Evolutionary conservation across 345 rosid species (phyloP), one percentile per base, ranked within the genome.

Genomic region (Euclidium syriacum): DNA sequence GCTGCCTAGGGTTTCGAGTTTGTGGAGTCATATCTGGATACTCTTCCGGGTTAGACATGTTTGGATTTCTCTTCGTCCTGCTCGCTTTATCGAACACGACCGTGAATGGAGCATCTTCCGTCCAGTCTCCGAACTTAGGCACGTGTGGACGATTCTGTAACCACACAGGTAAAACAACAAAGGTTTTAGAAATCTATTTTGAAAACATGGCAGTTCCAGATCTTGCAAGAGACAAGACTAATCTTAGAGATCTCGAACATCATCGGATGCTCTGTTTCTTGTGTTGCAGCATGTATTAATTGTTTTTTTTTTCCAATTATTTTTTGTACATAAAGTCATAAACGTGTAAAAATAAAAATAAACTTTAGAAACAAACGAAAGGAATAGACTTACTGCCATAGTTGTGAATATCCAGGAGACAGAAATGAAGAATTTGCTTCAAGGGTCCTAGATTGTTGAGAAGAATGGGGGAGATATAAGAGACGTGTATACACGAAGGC

Each of bases 111-210:
- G 55, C 58, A 70, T 70, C 74, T 70, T 62, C 43, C 0, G 19
- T 30, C 74, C 74, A 70, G 20, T 70, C 64, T 54, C 74, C 74
- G 12, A 70, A 70, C 22, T 62, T 70, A 4, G 75, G 75, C 7
- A 65, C 67, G 0, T 61, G 38, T 26, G 47, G 12, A 42, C 72
- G 67, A 35, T 65, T 51, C 76, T 65, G 34, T 33, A 34, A 46
- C 39, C 47, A 24, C 17, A 39, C n/a, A 36, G 8, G 5, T 9
- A 29, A 59, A n/a, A n/a, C 3, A 7, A 4, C 3, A 8, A 12
- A 1, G 1, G 39, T n/a, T 0, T 26, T 33, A 39, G 20, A 40
- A 27, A 35, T 11, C 32, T 32, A 4, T 4, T 27, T 27, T 27
- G 1, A 4, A 27, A 4, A 27, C 6, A 27, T 27, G n/a, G n/a